These are phyloP conservation scores for Carex scoparia DNA, from an alignment of 176 grass and related monocot genomes.

Conservation along the genomic window DNA sequence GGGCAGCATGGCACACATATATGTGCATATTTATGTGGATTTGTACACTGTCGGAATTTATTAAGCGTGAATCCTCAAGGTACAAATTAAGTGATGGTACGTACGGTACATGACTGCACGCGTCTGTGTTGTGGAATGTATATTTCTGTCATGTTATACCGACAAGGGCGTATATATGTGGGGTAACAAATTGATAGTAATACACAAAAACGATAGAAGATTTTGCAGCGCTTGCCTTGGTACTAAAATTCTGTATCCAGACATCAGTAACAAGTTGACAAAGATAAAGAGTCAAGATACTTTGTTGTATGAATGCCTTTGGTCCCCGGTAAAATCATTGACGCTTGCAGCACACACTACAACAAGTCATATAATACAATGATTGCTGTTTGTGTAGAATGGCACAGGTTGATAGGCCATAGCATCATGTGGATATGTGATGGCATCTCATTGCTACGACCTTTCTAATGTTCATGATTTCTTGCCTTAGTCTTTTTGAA, in stretches of 20 bases:
- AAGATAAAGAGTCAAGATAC: not conserved
- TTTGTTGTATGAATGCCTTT: not conserved
- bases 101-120: not conserved
- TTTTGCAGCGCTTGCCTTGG: not conserved
- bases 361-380: constrained; percentile 2
- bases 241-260: not conserved
- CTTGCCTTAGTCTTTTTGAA: constrained; percentile 9
- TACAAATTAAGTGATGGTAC: not conserved
- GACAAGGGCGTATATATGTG: not conserved
- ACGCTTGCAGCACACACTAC: constrained; percentile 4
- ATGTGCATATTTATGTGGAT: not conserved
- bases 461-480: constrained; percentile 12
- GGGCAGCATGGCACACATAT: not conserved
- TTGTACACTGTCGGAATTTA: not conserved
- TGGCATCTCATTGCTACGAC: not conserved
- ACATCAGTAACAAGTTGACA: not conserved
- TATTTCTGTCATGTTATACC: not conserved
- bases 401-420: not conserved
- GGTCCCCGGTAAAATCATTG: constrained; percentile 5
- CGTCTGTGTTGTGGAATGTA: not conserved
- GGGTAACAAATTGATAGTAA: not conserved
- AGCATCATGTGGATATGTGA: not conserved
- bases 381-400: constrained; percentile 15
- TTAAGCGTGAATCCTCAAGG: not conserved
- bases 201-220: not conserved